Evolutionary conservation across 1,284 basidiomycete species (phyloP).

Genomic region (Pholiota adiposa): DNA sequence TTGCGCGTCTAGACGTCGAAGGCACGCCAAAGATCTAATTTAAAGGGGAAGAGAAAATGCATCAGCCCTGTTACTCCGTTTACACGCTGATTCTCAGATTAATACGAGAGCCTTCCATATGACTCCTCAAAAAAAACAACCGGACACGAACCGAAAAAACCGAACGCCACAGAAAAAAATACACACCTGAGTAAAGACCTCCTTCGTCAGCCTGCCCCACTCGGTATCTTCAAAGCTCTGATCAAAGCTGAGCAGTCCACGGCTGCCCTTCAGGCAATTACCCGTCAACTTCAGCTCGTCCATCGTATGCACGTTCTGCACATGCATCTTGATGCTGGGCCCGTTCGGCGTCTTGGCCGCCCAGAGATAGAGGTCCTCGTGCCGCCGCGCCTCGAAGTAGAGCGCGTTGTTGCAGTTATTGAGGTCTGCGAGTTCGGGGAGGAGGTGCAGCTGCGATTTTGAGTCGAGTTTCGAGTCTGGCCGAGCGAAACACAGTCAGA

Average conservation of each 20-base stretch:
- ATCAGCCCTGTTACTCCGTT: background rate
- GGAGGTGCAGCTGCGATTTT: slow-evolving; percentile 91
- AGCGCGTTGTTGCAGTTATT: slow-evolving; percentile 98
- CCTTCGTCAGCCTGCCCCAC: slow-evolving; percentile 91
- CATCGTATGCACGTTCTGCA: slow-evolving; percentile 99
- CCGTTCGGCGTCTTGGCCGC: slow-evolving; percentile 97
- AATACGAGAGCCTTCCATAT: background rate
- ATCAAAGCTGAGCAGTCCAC: slow-evolving; percentile 94
- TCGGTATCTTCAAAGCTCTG: slow-evolving; percentile 88
- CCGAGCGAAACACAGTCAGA: background rate
- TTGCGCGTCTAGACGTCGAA: slow-evolving; percentile 84
- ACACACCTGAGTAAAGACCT: slow-evolving; percentile 94
- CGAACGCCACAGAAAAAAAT: background rate
- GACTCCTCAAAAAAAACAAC: background rate
- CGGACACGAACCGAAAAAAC: background rate
- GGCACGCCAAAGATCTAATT: slow-evolving; percentile 94
- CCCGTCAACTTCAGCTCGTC: slow-evolving; percentile 99
- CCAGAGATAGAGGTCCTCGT: slow-evolving; percentile 98
- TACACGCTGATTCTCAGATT: background rate
- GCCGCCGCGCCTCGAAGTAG: slow-evolving; percentile 96
- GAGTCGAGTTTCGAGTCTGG: slow-evolving; percentile 96
- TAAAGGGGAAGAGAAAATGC: slow-evolving; percentile 12
- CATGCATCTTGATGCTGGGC: slow-evolving; percentile 95
- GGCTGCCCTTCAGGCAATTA: slow-evolving; percentile 95
- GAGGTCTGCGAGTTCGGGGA: slow-evolving; percentile 97